Percentiles rank a stretch among this genome's conserved stretches.
These are phyloP conservation scores for Fusarium oxysporum DNA, from an alignment of 2,329 filamentous ascomycete species.

Conservation along the genomic window DNA sequence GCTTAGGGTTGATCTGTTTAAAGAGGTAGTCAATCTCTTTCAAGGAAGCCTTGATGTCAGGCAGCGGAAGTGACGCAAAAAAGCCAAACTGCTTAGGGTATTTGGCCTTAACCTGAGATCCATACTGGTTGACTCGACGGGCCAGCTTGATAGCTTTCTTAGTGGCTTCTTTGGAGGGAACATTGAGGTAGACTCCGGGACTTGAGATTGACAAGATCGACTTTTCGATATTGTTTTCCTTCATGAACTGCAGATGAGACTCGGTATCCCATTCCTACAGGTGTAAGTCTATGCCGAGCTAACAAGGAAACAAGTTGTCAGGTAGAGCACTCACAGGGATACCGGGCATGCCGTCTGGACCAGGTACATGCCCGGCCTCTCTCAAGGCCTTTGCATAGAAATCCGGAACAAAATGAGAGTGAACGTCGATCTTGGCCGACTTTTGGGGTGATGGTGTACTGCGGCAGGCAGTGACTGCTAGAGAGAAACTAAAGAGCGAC, in stretches of 20 bases:
- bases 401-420: constrained; percentile 8
- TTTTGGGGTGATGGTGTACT: neutral
- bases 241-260: constrained; percentile 18
- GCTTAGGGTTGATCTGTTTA: neutral
- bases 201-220: constrained; percentile 14
- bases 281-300: no score
- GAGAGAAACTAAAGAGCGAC: neutral
- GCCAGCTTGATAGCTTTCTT: constrained; percentile 1
- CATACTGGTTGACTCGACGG: neutral
- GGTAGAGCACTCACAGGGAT: neutral
- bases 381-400: constrained; percentile 10
- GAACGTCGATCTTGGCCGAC: constrained; percentile 15
- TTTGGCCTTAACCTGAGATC: constrained; percentile 7
- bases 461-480: neutral
- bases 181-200: constrained; percentile 14
- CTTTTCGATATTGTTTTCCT: constrained; percentile 13
- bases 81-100: constrained; percentile 15
- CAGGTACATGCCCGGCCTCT: constrained; percentile 5
- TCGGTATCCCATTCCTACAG: constrained; percentile 4
- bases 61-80: constrained; percentile 7
- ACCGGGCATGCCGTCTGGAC: constrained; percentile 8
- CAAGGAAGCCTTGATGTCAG: constrained; percentile 7
- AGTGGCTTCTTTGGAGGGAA: neutral
- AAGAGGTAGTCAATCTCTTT: constrained; percentile 5
- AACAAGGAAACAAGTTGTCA: no score